Conservation (phyloP, 441 rosid genomes). For the Populus hybrid region DNA sequence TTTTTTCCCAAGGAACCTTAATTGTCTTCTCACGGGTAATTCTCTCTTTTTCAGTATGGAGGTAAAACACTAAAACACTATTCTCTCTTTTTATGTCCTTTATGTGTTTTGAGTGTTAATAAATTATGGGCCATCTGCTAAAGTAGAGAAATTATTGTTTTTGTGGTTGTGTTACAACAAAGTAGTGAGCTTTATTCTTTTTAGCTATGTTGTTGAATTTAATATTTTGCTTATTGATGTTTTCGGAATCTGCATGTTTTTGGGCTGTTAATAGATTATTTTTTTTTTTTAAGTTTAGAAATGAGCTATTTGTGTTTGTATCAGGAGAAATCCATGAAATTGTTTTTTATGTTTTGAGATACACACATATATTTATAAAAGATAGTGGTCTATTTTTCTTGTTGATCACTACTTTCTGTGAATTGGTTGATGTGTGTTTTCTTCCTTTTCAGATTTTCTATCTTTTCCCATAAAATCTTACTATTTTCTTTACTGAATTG, state of each 20-base stretch:
- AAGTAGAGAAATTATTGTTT: neutral
- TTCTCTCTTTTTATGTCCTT: neutral
- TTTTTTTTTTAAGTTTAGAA: neutral
- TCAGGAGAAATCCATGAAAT: neutral
- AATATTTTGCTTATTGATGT: neutral
- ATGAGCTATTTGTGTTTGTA: neutral
- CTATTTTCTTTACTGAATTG: neutral
- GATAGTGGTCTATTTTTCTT: neutral
- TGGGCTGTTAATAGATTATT: neutral
- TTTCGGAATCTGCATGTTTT: neutral
- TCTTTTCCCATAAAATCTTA: neutral
- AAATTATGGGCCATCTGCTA: neutral
- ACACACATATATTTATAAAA: too few relatives aligned
- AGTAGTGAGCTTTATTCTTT: neutral
- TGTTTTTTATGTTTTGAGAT: neutral
- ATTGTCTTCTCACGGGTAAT: constrained; percentile 36
- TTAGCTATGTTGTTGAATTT: neutral
- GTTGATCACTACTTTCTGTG: neutral
- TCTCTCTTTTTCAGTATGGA: constrained; percentile 54
- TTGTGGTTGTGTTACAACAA: neutral
- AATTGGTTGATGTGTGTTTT: neutral
- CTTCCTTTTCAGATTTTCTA: too few relatives aligned
- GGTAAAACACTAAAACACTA: constrained; percentile 33
- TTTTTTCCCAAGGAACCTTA: constrained; percentile 19
- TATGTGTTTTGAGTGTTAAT: neutral